Conservation (phyloP, 305 asterid genomes). For the Solanum hybrid region DNA sequence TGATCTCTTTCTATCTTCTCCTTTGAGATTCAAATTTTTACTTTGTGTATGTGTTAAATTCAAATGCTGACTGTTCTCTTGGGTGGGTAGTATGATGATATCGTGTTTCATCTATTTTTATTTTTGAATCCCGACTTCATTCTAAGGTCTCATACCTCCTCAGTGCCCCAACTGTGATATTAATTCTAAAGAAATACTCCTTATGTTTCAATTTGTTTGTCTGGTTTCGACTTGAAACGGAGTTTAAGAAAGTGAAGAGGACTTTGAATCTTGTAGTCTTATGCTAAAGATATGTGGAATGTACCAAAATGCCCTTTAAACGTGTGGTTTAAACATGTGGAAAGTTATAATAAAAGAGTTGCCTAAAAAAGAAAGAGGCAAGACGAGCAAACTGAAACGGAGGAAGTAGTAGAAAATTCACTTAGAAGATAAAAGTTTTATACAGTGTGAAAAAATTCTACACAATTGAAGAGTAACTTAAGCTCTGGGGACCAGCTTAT, state of each 20-base stretch:
- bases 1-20: not conserved
- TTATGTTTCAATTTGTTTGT: not conserved
- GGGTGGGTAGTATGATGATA: not conserved
- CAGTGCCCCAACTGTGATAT: not conserved
- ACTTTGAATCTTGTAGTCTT: not conserved
- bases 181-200: not conserved
- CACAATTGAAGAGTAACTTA: not conserved
- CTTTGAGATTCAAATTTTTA: not conserved
- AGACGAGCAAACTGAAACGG: not conserved
- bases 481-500: not conserved
- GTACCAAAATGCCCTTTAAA: not conserved
- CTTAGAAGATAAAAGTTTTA: not conserved
- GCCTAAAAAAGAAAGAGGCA: not conserved
- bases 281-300: not conserved
- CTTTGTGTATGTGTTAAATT: not conserved
- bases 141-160: not conserved
- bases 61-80: not conserved
- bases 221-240: not conserved
- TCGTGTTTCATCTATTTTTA: not conserved
- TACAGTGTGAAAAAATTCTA: not conserved
- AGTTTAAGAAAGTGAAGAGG: not conserved
- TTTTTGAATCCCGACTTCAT: not conserved
- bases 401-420: not conserved
- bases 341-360: not conserved
- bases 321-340: not conserved